Conservation (phyloP, 192 early-diverging fungal species). For the Coemansia sp. region DNA sequence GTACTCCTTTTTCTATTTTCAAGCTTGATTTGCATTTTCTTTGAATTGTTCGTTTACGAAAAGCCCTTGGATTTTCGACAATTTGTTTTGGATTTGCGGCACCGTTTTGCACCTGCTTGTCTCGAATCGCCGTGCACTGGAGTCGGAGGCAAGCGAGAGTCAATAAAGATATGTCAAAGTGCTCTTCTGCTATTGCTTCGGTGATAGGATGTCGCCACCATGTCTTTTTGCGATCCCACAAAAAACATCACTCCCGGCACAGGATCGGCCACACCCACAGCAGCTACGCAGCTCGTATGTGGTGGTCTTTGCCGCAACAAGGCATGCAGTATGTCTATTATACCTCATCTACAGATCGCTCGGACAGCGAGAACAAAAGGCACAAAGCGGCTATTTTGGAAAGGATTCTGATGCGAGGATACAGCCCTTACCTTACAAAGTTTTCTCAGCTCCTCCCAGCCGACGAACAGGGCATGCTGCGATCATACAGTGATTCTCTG, state of each 20-base stretch:
- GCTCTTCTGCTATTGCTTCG: no score
- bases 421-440: conserved; percentile 43
- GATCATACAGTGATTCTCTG: conserved; percentile 31
- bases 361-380: background rate
- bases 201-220: no score
- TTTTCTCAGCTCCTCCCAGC: conserved; percentile 34
- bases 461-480: conserved; percentile 25
- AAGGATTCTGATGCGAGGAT: conserved; percentile 22
- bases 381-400: conserved; percentile 12
- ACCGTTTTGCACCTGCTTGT: background rate
- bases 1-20: background rate
- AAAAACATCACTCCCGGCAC: no score
- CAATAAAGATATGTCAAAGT: background rate
- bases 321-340: no score
- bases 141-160: background rate
- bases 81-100: background rate
- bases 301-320: no score
- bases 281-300: no score
- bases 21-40: background rate
- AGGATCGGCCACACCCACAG: no score
- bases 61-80: background rate
- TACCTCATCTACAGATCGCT: background rate
- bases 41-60: no score
- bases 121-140: conserved; percentile 7
- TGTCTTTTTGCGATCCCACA: no score